A percentile compares a stretch with the other conserved stretches of the same genome.
Evolutionary conservation across 176 grass and related monocot genomes (phyloP).

Genomic region (Carex scoparia): DNA sequence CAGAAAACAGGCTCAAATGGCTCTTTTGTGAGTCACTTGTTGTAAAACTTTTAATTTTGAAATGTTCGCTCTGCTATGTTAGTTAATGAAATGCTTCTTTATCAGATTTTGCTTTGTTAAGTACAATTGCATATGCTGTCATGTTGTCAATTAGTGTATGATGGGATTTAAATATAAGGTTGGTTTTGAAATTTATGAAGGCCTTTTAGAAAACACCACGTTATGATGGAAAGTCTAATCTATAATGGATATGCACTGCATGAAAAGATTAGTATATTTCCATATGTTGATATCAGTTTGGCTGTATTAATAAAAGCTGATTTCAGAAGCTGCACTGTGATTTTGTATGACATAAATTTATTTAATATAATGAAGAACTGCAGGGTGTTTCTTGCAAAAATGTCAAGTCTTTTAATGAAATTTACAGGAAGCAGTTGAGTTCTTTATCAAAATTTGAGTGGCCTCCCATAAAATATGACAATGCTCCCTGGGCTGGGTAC

Average conservation of each 20-base stretch:
- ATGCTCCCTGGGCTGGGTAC: conserved; percentile 76
- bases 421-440: conserved; percentile 92
- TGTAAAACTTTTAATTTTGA: conserved; percentile 34
- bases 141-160: conserved; percentile 4
- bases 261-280: background rate
- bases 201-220: too few relatives aligned
- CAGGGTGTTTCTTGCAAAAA: conserved; percentile 25
- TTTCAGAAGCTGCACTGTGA: background rate
- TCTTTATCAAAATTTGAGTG: conserved; percentile 90
- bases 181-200: background rate
- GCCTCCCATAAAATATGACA: conserved; percentile 64
- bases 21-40: conserved; percentile 91
- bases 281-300: background rate
- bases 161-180: background rate
- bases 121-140: conserved; percentile 6
- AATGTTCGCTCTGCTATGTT: conserved; percentile 20
- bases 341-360: background rate
- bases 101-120: conserved; percentile 19
- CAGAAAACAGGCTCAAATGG: conserved; percentile 73
- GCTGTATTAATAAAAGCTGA: conserved; percentile 24
- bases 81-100: conserved; percentile 37
- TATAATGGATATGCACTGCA: background rate
- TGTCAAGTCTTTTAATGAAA: conserved; percentile 43
- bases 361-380: conserved; percentile 23
- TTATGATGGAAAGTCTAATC: background rate